Evolutionary conservation across 192 early-diverging fungal genomes (phyloP).

Genomic region (Spizellomyces sp.): DNA sequence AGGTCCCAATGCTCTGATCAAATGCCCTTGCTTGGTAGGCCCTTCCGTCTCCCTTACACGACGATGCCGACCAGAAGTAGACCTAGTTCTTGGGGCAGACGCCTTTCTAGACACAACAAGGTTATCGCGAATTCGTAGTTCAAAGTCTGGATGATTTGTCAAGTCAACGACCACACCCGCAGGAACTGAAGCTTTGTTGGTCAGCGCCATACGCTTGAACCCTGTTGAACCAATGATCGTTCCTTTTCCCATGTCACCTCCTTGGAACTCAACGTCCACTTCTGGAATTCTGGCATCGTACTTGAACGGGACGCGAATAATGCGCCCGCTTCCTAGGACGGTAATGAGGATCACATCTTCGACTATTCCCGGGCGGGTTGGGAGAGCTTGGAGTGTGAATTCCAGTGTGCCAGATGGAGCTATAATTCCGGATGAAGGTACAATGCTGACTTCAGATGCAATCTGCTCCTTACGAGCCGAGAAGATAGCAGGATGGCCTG

Average conservation of each 20-base stretch:
- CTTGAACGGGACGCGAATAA: slow-evolving; percentile 44
- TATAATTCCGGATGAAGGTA: slow-evolving; percentile 32
- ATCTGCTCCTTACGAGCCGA: slow-evolving; percentile 15
- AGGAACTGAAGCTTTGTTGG: slow-evolving; percentile 36
- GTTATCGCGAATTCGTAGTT: slow-evolving; percentile 10
- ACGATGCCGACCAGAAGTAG: slow-evolving; percentile 16
- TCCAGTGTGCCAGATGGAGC: slow-evolving; percentile 30
- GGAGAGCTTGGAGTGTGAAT: slow-evolving; percentile 31
- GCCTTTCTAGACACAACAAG: slow-evolving; percentile 1
- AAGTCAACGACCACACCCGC: slow-evolving; percentile 47
- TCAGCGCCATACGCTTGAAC: slow-evolving; percentile 12
- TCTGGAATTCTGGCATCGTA: slow-evolving; percentile 43
- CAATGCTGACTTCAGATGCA: slow-evolving; percentile 17
- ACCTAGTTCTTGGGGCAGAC: slow-evolving; percentile 14
- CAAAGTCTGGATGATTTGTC: slow-evolving; percentile 41
- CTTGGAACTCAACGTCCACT: slow-evolving; percentile 23
- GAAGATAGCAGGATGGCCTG: slow-evolving; percentile 35
- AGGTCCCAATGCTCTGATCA: slow-evolving; percentile 7
- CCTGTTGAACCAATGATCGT: slow-evolving; percentile 46
- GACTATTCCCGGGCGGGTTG: slow-evolving; percentile 30
- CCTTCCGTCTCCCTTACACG: slow-evolving; percentile 17
- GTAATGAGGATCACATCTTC: slow-evolving; percentile 43
- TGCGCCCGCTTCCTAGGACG: slow-evolving; percentile 41
- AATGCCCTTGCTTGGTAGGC: slow-evolving; percentile 4
- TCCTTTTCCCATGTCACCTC: slow-evolving; percentile 24